Percentiles rank a stretch among this genome's conserved stretches.
These are phyloP conservation scores for Nigrospora sphaerica DNA, from an alignment of 2,329 filamentous ascomycete genomes.

Conservation along the genomic window DNA sequence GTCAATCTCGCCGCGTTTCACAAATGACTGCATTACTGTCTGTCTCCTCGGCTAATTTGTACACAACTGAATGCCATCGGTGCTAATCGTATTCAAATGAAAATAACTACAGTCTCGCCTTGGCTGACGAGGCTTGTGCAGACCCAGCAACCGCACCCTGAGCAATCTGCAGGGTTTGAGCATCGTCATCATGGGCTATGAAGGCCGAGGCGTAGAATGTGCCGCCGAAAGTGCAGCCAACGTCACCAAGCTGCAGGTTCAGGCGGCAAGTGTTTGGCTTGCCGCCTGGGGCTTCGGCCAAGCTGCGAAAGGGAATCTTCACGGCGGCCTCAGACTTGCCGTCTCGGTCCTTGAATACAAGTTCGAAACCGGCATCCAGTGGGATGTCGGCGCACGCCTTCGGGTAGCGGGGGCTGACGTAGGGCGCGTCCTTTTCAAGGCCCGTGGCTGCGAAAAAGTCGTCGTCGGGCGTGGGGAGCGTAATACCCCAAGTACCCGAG, in stretches of 20 bases:
- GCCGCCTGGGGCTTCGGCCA: background rate
- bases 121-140: background rate
- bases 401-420: background rate
- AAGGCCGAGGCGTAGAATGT: background rate
- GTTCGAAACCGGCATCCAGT: background rate
- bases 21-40: too few species aligned
- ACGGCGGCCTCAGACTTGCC: background rate
- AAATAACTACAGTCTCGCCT: background rate
- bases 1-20: too few species aligned
- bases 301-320: conserved; percentile 3
- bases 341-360: background rate
- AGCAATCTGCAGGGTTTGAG: background rate
- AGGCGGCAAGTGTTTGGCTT: background rate
- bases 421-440: background rate
- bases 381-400: conserved; percentile 1
- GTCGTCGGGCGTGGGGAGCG: background rate
- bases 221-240: background rate
- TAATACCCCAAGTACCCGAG: conserved; percentile 3
- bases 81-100: too few species aligned
- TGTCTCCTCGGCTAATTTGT: too few species aligned
- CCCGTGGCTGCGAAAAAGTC: background rate
- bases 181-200: background rate
- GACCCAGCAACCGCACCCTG: background rate
- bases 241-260: background rate
- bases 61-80: too few species aligned